Base-by-base conservation (phyloP, 1,139 yeast species). In the Candida labiduridarum region DNA sequence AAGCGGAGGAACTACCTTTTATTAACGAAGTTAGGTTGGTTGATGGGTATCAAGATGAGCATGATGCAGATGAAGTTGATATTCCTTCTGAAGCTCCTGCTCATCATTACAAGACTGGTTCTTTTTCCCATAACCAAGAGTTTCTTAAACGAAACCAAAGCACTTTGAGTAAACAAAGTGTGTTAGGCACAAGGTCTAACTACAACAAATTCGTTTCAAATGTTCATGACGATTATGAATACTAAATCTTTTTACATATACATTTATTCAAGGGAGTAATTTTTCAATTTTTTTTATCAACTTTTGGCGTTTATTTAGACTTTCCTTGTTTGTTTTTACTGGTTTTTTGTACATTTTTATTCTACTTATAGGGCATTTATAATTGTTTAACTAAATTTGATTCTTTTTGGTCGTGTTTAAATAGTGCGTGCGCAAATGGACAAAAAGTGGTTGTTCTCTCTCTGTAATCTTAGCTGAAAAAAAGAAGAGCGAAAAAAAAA, bases 161-260 rank as follows among this genome's bases (percentile, higher is more conserved):
- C 30, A 62, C 66, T 10, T 56, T 58, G 57, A 71, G 76, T 46
- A 71, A 70, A 53, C 64, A 65, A 48, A 68, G 75, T 1, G 71
- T 75, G 2, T 64, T 76, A 53, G 78, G 78, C 1, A 76, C 80
- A 1, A 60, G 77, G 30, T 71, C 69, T 18, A 72, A 73, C 51
- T 75, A 76, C 58, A 64, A 64, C 49, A 67, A 63, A 52, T 75
- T 76, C 52, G 50, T 75, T 51, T 76, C 75, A 36, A 71, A 70
- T 52, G 75, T 61, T 5, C 56, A 52, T n/a, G 53, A 55, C 39
- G 50, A 52, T 29, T 59, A 60, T 44, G 36, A 38, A n/a, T 41
- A 44, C 29, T 43, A 43, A 35, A 22, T 14, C 9, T 27, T 27
- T 41, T 41, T 25, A 8, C 29, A 8, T 25, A 4, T 25, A 25